Evolutionary conservation across 176 grass and related monocot species (phyloP), one percentile per base, ranked within the genome.

Genomic region (sorghum (Sorghum bicolor)): DNA sequence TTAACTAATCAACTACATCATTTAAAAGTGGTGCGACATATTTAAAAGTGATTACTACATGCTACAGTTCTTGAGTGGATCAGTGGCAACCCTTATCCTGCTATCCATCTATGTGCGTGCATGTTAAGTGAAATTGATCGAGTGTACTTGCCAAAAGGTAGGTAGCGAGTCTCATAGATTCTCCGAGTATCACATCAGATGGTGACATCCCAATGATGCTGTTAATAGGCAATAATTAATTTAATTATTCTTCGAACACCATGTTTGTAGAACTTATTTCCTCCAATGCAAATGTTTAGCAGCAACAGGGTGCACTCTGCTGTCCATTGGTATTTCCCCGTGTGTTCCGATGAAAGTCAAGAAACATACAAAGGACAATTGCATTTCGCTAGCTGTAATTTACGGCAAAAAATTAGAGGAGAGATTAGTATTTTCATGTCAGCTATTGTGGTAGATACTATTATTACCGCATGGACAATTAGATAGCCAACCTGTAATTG

Each of bases 61-160:
- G 3, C 12, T 60, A 38, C 1, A 30, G 31, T 41, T 20, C 13
- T n/a, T 22, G 2, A 41, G 48, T 29, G 48, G 24, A 39, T 38
- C 34, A 40, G 40, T 30, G 48, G 24, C 28, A n/a, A 30, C 10
- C 44, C 14, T 39, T 70, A 80, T 81, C 24, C 52, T 55, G 52
- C 22, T 55, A 2, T 45, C 43, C 33, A 72, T 40, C 39, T 30
- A 3, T 31, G 41, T 58, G 74, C 83, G 33, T 85, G 45, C 12
- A 33, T 77, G 50, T 30, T 75, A 85, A 69, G 83, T 77, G 47
- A 84, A 67, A 63, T 20, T 15, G 32, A 63, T 20, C 10, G 32
- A 75, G 44, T 7, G 34, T 30, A 57, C 33, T n/a, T 17, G 0
- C 24, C 24, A 24, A 55, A 84, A 31, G 10, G 10, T 68, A 10